These are phyloP conservation scores for Ogataea ganodermae DNA, from an alignment of 805 yeast species.

Conservation along the genomic window DNA sequence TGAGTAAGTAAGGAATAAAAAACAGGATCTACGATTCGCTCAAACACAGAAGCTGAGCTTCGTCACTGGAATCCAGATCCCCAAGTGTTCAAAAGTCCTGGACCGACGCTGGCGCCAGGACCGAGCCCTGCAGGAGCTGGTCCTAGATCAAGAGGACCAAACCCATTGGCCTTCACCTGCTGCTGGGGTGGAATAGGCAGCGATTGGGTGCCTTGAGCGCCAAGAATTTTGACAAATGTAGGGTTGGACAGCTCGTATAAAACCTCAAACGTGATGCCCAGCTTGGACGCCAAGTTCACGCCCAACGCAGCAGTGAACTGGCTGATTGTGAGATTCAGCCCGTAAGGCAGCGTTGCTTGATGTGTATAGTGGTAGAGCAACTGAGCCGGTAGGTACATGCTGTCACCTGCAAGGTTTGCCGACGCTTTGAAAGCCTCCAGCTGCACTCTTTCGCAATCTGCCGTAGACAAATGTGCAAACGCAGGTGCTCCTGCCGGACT, in stretches of 20 bases:
- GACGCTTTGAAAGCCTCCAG: slow-evolving; percentile 44
- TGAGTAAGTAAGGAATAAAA: background rate
- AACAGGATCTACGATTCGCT: background rate
- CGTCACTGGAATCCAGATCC: slow-evolving; percentile 19
- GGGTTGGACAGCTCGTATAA: slow-evolving; percentile 51
- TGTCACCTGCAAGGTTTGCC: slow-evolving; percentile 36
- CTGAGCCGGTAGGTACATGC: slow-evolving; percentile 23
- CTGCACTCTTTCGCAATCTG: slow-evolving; percentile 41
- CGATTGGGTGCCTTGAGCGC: background rate
- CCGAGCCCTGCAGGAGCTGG: slow-evolving; percentile 7
- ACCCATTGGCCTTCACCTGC: background rate
- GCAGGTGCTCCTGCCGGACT: background rate
- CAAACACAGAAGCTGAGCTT: background rate
- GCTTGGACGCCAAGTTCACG: slow-evolving; percentile 31
- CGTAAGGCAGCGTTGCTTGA: slow-evolving; percentile 40
- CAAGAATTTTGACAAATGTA: slow-evolving; percentile 40
- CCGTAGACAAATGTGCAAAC: slow-evolving; percentile 10
- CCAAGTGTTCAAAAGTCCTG: slow-evolving; percentile 20
- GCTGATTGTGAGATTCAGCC: slow-evolving; percentile 37
- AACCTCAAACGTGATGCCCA: slow-evolving; percentile 42
- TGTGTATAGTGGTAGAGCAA: slow-evolving; percentile 34
- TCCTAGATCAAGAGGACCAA: slow-evolving; percentile 9
- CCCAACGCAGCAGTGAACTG: slow-evolving; percentile 36
- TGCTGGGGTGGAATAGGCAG: background rate
- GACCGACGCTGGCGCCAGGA: slow-evolving; percentile 1